These are phyloP conservation scores for Ophiostoma piceae DNA, from an alignment of 2,329 filamentous ascomycete genomes.

Conservation along the genomic window DNA sequence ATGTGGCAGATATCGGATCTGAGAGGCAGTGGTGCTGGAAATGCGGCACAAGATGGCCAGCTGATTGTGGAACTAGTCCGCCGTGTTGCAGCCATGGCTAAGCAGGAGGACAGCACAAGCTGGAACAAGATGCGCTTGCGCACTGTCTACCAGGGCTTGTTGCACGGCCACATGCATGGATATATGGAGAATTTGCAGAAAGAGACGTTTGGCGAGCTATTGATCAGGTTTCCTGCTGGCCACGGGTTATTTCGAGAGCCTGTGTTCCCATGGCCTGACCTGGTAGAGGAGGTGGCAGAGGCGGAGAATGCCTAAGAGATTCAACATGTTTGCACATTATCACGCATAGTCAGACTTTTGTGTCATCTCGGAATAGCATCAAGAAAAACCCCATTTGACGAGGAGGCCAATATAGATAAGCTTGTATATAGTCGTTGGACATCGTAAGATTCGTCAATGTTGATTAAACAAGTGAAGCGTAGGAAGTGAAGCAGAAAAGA, in stretches of 20 bases:
- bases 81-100: neutral
- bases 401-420: neutral
- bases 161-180: constrained; percentile 16
- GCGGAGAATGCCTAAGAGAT: neutral
- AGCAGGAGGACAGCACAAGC: neutral
- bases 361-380: neutral
- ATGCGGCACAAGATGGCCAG: neutral
- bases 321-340: neutral
- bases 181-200: neutral
- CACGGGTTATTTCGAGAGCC: neutral
- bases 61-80: constrained; percentile 21
- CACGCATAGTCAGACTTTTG: neutral
- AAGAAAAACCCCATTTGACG: neutral
- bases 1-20: constrained; percentile 7
- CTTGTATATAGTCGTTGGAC: neutral
- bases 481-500: neutral
- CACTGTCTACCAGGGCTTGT: constrained; percentile 22
- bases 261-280: constrained; percentile 10
- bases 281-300: neutral
- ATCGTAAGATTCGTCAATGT: neutral
- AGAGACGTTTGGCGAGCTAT: neutral
- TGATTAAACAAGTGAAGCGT: neutral
- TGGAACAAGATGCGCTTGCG: constrained; percentile 9
- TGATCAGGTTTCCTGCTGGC: neutral
- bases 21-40: neutral